These are phyloP conservation scores for Puccinia coronata DNA, from an alignment of 1,284 basidiomycete genomes.

Conservation along the genomic window DNA sequence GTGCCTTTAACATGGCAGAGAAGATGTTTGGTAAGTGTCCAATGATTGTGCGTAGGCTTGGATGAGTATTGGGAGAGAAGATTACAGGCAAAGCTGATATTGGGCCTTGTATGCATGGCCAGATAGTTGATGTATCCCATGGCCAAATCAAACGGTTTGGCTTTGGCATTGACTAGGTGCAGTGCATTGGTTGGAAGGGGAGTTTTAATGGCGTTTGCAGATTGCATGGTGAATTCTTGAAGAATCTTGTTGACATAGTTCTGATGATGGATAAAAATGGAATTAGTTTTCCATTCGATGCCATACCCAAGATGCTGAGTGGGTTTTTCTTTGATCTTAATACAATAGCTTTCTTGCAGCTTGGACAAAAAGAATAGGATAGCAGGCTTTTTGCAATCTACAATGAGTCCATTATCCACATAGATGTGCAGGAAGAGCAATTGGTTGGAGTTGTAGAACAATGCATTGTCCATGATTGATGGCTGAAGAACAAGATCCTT, in stretches of 20 bases:
- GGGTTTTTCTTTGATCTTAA: no score
- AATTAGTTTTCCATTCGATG: not conserved
- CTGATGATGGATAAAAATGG: slow-evolving; percentile 1
- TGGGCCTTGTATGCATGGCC: not conserved
- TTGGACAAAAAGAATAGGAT: no score
- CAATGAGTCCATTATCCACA: no score
- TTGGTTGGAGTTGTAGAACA: no score
- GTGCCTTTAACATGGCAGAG: not conserved
- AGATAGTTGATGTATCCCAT: slow-evolving; percentile 10
- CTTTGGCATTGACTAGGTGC: not conserved
- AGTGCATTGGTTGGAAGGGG: not conserved
- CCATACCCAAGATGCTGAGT: not conserved
- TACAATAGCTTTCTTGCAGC: no score
- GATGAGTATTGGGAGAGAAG: not conserved
- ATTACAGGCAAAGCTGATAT: slow-evolving; percentile 10
- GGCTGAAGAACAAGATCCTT: no score
- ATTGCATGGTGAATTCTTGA: not conserved
- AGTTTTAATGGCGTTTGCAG: not conserved
- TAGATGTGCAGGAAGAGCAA: no score
- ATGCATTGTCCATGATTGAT: no score
- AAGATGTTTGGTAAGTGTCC: not conserved
- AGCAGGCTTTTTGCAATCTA: no score
- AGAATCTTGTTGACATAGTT: not conserved
- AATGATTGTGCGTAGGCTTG: not conserved
- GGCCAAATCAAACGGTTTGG: not conserved